Evolutionary conservation across 2,329 filamentous ascomycete species (phyloP).

Genomic region (Curvularia verruculosa): DNA sequence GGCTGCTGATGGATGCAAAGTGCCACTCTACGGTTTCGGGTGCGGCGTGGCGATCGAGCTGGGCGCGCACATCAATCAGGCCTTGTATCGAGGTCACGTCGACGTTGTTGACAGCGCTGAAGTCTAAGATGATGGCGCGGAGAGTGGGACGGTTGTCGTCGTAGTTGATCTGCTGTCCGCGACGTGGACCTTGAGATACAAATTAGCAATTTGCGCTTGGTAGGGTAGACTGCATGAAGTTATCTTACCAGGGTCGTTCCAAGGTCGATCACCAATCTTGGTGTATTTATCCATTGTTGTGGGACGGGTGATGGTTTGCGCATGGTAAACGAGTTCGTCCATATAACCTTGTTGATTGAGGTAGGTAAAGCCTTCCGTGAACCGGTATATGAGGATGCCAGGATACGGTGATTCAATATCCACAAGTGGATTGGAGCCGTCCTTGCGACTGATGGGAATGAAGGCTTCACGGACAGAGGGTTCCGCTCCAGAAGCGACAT

Average conservation of each 20-base stretch:
- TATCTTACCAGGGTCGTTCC: conserved; percentile 80
- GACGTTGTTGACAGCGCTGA: conserved; percentile 90
- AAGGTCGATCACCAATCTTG: conserved; percentile 72
- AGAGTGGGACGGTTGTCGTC: conserved; percentile 68
- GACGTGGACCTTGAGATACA: conserved; percentile 57
- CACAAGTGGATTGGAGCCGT: conserved; percentile 87
- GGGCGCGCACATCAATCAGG: conserved; percentile 91
- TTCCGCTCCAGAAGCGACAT: conserved; percentile 17
- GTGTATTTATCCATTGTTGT: conserved; percentile 72
- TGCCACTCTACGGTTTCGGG: conserved; percentile 93
- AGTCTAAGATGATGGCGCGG: conserved; percentile 91
- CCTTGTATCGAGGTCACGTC: conserved; percentile 92
- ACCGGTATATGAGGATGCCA: conserved; percentile 94
- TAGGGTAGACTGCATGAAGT: not conserved
- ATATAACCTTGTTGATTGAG: conserved; percentile 90
- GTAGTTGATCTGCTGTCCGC: conserved; percentile 55
- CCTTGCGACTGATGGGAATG: conserved; percentile 81
- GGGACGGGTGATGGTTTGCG: conserved; percentile 70
- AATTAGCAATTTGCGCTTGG: not conserved
- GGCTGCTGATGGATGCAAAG: conserved; percentile 89
- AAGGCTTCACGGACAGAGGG: conserved; percentile 37
- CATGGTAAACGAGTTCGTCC: conserved; percentile 63
- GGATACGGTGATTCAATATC: conserved; percentile 82
- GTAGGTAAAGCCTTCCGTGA: conserved; percentile 95
- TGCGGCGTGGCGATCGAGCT: conserved; percentile 82